Evolutionary conservation across 1,139 yeast species (phyloP).

Genomic region (Zygotorulaspora mrakii): DNA sequence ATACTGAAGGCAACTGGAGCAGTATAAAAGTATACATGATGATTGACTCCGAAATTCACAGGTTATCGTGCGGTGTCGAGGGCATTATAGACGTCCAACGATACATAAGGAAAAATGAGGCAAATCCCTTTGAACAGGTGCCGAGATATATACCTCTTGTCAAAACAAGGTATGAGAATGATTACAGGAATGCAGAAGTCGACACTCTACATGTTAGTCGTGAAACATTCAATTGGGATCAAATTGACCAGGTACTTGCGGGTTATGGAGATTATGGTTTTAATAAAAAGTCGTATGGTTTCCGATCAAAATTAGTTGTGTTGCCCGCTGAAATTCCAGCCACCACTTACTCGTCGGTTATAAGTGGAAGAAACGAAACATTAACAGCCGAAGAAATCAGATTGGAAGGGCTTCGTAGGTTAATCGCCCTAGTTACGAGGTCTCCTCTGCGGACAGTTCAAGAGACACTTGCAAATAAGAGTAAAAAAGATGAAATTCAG

Average conservation of each 20-base stretch:
- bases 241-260: constrained; percentile 81
- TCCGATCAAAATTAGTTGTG: constrained; percentile 76
- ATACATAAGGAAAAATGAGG: constrained; percentile 43
- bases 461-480: constrained; percentile 38
- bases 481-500: constrained; percentile 48
- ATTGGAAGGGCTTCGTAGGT: constrained; percentile 76
- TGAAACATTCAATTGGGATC: constrained; percentile 77
- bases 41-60: constrained; percentile 78
- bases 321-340: constrained; percentile 70
- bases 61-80: constrained; percentile 67
- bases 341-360: constrained; percentile 39
- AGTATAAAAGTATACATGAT: constrained; percentile 71
- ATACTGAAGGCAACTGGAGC: constrained; percentile 41
- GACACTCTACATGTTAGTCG: constrained; percentile 54
- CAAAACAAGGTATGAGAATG: constrained; percentile 73
- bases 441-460: constrained; percentile 49
- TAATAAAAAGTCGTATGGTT: constrained; percentile 54
- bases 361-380: constrained; percentile 52
- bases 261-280: constrained; percentile 73
- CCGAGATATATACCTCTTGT: constrained; percentile 44
- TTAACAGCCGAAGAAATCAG: constrained; percentile 78
- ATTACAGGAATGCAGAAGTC: constrained; percentile 56
- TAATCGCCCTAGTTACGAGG: constrained; percentile 64
- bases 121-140: constrained; percentile 32
- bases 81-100: constrained; percentile 75